phyloP scores from a whole-genome alignment of 352 stramenopile species.

The Phytophthora boehmeriae region DNA sequence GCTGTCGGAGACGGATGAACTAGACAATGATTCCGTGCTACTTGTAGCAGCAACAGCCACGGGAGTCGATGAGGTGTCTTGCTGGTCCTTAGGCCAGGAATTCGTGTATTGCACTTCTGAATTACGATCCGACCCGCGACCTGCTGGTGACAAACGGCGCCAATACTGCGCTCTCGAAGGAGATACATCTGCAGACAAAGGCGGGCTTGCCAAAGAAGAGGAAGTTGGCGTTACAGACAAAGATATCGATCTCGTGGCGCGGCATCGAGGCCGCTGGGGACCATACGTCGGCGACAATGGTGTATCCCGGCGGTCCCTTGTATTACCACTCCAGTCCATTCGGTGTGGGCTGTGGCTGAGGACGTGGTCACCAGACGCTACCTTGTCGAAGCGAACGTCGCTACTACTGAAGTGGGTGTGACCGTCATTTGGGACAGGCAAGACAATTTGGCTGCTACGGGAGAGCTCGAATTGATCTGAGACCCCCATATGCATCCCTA shows the following conservation, averaged over 20 bases:
- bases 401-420: constrained; percentile 37
- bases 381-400: constrained; percentile 33
- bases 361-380: constrained; percentile 12
- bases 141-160: constrained; percentile 7
- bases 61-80: constrained; percentile 10
- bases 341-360: constrained; percentile 23
- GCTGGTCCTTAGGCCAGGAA: constrained; percentile 7
- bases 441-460: not conserved
- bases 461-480: constrained; percentile 2
- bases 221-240: constrained; percentile 5
- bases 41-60: constrained; percentile 11
- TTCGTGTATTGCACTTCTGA: not conserved
- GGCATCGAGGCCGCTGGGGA: constrained; percentile 3
- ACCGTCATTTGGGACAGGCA: constrained; percentile 12
- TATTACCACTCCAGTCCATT: constrained; percentile 19
- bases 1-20: constrained; percentile 23
- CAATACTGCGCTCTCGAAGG: constrained; percentile 11
- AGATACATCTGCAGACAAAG: constrained; percentile 8
- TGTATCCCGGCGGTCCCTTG: constrained; percentile 7
- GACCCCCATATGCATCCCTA: constrained; percentile 10
- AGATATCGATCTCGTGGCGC: not conserved
- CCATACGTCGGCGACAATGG: constrained; percentile 5
- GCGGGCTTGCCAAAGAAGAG: not conserved
- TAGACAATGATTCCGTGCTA: constrained; percentile 21
- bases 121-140: not conserved